Percentiles rank a stretch among this genome's conserved stretches.
These are phyloP conservation scores for Microbotryum lychnidis-dioicae DNA, from an alignment of 1,284 basidiomycete species.

Conservation along the genomic window DNA sequence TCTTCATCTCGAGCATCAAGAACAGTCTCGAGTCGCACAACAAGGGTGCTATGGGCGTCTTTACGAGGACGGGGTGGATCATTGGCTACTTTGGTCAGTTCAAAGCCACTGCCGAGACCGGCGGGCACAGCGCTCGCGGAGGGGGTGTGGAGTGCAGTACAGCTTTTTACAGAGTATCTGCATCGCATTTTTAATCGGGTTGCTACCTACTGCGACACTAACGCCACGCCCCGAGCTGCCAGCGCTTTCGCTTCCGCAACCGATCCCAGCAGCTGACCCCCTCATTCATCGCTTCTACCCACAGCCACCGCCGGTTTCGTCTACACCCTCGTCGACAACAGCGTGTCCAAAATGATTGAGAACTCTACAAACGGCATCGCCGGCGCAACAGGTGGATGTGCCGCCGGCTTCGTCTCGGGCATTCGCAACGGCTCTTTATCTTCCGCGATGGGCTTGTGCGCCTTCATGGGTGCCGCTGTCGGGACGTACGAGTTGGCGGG, in stretches of 20 bases:
- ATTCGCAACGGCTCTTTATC: slow-evolving; percentile 26
- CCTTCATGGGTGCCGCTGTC: slow-evolving; percentile 27
- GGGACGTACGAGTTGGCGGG: slow-evolving; percentile 31
- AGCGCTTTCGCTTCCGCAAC: background rate
- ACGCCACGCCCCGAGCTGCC: background rate
- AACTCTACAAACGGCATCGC: slow-evolving; percentile 24
- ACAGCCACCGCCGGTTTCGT: slow-evolving; percentile 27
- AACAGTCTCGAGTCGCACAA: slow-evolving; percentile 49
- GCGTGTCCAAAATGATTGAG: slow-evolving; percentile 27
- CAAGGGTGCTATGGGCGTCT: slow-evolving; percentile 75
- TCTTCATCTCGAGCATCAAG: slow-evolving; percentile 27
- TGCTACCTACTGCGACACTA: background rate
- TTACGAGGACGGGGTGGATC: slow-evolving; percentile 67
- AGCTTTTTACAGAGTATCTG: background rate
- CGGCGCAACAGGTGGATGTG: slow-evolving; percentile 27
- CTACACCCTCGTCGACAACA: slow-evolving; percentile 25
- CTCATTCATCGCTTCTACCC: background rate
- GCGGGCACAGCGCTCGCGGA: background rate
- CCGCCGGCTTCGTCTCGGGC: slow-evolving; percentile 30
- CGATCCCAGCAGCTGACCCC: background rate
- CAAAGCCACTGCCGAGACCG: background rate
- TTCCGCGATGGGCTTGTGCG: slow-evolving; percentile 29
- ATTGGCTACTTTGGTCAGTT: slow-evolving; percentile 70
- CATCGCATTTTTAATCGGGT: background rate
- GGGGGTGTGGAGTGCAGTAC: background rate